A percentile compares a stretch with the other conserved stretches of the same genome.
Conservation (phyloP, 2,329 filamentous ascomycete species). For the Curvularia verruculosa region DNA sequence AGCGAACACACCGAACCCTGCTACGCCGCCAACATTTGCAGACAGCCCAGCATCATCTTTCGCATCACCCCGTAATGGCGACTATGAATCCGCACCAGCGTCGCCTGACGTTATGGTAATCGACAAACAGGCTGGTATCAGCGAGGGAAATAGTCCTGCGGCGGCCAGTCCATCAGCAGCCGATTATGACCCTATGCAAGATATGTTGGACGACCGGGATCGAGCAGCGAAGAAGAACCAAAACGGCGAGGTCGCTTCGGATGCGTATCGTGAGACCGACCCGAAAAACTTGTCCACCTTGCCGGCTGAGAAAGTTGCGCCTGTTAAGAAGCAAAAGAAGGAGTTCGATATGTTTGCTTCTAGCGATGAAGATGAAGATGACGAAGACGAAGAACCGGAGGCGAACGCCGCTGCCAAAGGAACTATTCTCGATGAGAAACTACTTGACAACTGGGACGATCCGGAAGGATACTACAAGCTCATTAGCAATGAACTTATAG, state of each 20-base stretch:
- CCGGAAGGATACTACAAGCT: slow-evolving; percentile 96
- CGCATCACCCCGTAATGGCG: slow-evolving; percentile 47
- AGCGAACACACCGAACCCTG: slow-evolving; percentile 61
- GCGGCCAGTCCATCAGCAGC: slow-evolving; percentile 83
- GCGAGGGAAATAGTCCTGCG: slow-evolving; percentile 39
- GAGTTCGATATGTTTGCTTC: slow-evolving; percentile 69
- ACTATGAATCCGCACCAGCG: slow-evolving; percentile 46
- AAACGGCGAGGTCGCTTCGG: slow-evolving; percentile 49
- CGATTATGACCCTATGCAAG: slow-evolving; percentile 86
- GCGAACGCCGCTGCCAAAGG: slow-evolving; percentile 31
- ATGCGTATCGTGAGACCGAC: slow-evolving; percentile 65
- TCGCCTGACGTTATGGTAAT: slow-evolving; percentile 50
- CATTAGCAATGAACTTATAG: slow-evolving; percentile 86
- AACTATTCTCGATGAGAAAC: slow-evolving; percentile 66
- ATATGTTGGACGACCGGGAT: slow-evolving; percentile 83
- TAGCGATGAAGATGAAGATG: slow-evolving; percentile 76
- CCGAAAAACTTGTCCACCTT: slow-evolving; percentile 60
- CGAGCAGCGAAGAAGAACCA: slow-evolving; percentile 67
- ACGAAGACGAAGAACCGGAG: slow-evolving; percentile 67
- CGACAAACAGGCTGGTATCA: slow-evolving; percentile 50
- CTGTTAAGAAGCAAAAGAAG: slow-evolving; percentile 53
- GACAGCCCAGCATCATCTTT: slow-evolving; percentile 46
- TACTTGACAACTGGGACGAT: slow-evolving; percentile 93
- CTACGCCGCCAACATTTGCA: slow-evolving; percentile 42
- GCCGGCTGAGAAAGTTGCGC: slow-evolving; percentile 45